Evolutionary conservation across 768 basidiomycete genomes (phyloP).

Genomic region (Rhodotorula graminis): DNA sequence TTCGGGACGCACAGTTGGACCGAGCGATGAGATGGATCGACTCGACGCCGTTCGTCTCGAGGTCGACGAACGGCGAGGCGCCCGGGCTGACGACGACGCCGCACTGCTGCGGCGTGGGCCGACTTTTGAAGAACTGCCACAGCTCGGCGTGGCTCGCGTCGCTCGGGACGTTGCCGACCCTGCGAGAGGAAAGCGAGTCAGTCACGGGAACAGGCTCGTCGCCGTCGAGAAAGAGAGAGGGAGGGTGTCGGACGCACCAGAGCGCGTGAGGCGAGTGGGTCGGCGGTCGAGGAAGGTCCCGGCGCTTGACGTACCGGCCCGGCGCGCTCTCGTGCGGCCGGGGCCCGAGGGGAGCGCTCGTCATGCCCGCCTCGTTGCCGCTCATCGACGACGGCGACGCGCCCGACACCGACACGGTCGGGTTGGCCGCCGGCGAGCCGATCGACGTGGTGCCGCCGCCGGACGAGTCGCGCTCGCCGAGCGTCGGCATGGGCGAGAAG

Average conservation of each 20-base stretch:
- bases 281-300: slow-evolving; percentile 40
- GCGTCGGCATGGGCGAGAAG: not conserved
- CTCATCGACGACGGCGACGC: not conserved
- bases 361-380: not conserved
- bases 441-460: not conserved
- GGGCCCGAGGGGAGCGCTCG: not conserved
- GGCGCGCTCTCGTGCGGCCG: not conserved
- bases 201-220: no score
- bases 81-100: slow-evolving; percentile 35
- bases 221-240: no score
- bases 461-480: not conserved
- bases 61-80: slow-evolving; percentile 42
- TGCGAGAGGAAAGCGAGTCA: slow-evolving; percentile 52
- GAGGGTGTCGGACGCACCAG: slow-evolving; percentile 28
- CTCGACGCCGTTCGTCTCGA: slow-evolving; percentile 55
- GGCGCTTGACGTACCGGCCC: not conserved
- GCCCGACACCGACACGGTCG: not conserved
- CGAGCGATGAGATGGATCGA: slow-evolving; percentile 90
- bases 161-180: slow-evolving; percentile 85
- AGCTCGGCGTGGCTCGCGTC: slow-evolving; percentile 80
- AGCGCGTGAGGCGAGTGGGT: slow-evolving; percentile 36
- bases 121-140: slow-evolving; percentile 68
- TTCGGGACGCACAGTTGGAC: slow-evolving; percentile 59
- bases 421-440: not conserved
- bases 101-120: slow-evolving; percentile 38